Evolutionary conservation across 371 early-diverging fungal genomes (phyloP).

Genomic region (Lichtheimia hyalospora): DNA sequence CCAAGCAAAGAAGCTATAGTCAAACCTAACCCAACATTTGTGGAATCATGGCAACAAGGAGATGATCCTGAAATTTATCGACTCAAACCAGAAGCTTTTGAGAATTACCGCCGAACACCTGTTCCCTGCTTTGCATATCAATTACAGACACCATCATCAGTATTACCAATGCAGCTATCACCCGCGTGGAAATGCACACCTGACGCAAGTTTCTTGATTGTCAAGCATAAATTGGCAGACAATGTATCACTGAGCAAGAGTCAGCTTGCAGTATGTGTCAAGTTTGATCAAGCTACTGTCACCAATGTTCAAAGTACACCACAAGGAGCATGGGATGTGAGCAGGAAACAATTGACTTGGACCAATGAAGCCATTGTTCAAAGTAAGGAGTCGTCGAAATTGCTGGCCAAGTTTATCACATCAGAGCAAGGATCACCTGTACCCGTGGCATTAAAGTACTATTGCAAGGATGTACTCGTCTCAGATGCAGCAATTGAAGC

Average conservation of each 20-base stretch:
- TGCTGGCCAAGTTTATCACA: constrained; percentile 23
- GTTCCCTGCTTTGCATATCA: constrained; percentile 18
- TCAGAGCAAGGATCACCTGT: constrained; percentile 8
- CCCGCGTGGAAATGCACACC: constrained; percentile 23
- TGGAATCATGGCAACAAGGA: constrained; percentile 10
- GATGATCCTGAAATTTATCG: constrained; percentile 13
- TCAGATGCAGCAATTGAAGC: constrained; percentile 14
- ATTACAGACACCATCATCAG: neutral
- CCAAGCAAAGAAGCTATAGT: neutral
- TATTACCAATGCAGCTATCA: constrained; percentile 10
- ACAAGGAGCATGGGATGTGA: constrained; percentile 21
- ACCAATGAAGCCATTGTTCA: constrained; percentile 3
- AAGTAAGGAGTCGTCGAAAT: neutral
- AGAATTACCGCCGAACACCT: constrained; percentile 12
- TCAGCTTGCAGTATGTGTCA: constrained; percentile 11
- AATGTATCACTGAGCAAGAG: constrained; percentile 3
- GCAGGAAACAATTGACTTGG: constrained; percentile 19
- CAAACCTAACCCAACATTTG: constrained; percentile 11
- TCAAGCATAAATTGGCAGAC: constrained; percentile 15
- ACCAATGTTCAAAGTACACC: constrained; percentile 22
- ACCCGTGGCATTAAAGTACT: constrained; percentile 12
- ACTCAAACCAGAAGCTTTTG: constrained; percentile 15
- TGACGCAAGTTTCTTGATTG: constrained; percentile 12
- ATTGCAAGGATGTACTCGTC: constrained; percentile 12
- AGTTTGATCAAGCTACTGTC: constrained; percentile 10